Conservation (phyloP, 2,329 filamentous ascomycete species). For the Ascochyta lentis region DNA sequence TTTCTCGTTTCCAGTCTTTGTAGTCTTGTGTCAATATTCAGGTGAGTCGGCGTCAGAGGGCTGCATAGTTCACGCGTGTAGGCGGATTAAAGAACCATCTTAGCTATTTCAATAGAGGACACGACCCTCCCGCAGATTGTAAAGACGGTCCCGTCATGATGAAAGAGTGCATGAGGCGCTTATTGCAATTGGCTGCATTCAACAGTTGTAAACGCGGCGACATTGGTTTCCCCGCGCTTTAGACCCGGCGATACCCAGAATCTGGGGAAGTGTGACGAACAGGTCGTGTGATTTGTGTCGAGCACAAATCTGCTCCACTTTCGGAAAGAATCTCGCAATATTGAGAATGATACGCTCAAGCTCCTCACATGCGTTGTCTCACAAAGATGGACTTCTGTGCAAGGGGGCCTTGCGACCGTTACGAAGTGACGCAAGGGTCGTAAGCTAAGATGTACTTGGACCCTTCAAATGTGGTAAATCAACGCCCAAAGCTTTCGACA, state of each 20-base stretch:
- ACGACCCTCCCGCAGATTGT: not conserved
- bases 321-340: slow-evolving; percentile 15
- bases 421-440: slow-evolving; percentile 6
- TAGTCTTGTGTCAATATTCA: not conserved
- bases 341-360: not conserved
- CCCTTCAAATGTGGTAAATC: not conserved
- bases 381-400: not conserved
- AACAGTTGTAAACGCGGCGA: slow-evolving; percentile 8
- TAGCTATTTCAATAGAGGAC: slow-evolving; percentile 6
- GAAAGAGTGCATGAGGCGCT: slow-evolving; percentile 7
- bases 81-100: not conserved
- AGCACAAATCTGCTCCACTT: not conserved
- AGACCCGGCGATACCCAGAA: slow-evolving; percentile 1
- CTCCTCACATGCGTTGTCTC: not conserved
- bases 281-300: slow-evolving; percentile 3
- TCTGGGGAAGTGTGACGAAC: slow-evolving; percentile 4
- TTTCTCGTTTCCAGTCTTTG: not conserved
- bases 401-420: slow-evolving; percentile 1
- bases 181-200: slow-evolving; percentile 10
- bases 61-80: not conserved
- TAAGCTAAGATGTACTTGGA: not conserved
- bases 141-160: slow-evolving; percentile 12
- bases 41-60: not conserved
- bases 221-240: slow-evolving; percentile 15
- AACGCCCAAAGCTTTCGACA: not conserved